Evolutionary conservation across 495 filamentous ascomycete genomes (phyloP).

Genomic region (Lepraria neglecta): DNA sequence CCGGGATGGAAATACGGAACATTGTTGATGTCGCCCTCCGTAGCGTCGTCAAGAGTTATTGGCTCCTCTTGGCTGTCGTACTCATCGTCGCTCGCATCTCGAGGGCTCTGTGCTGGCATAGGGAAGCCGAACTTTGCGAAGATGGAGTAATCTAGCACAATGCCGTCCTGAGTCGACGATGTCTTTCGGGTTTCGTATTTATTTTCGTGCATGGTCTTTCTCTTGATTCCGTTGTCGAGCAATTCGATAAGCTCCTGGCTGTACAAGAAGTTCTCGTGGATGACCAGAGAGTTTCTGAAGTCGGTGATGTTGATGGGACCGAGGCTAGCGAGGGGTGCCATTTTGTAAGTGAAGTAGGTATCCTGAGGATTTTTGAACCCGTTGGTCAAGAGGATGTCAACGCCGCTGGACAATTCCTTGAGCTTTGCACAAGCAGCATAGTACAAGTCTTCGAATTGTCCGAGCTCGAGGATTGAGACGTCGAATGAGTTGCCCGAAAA

Average conservation of each 20-base stretch:
- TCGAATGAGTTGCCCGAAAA: constrained; percentile 15
- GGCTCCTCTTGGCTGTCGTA: neutral
- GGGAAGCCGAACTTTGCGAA: no score
- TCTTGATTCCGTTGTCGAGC: constrained; percentile 14
- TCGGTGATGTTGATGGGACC: constrained; percentile 17
- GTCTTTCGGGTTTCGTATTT: neutral
- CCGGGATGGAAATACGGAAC: neutral
- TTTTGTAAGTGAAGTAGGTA: constrained; percentile 18
- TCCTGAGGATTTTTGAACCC: constrained; percentile 22
- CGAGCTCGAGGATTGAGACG: constrained; percentile 20
- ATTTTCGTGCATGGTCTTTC: constrained; percentile 5
- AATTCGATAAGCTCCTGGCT: constrained; percentile 11
- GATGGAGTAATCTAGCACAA: no score
- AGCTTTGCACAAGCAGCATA: constrained; percentile 26
- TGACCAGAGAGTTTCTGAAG: constrained; percentile 17
- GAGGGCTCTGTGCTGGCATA: no score
- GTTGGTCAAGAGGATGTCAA: constrained; percentile 21
- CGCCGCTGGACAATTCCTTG: constrained; percentile 21
- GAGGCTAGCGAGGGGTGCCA: constrained; percentile 7
- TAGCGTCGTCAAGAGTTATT: neutral
- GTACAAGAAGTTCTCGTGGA: constrained; percentile 21
- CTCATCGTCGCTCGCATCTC: neutral
- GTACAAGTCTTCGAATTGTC: constrained; percentile 27
- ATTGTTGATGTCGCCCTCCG: neutral
- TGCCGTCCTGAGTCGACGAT: no score